These are phyloP conservation scores for Paradendryphiella salina DNA, from an alignment of 2,329 filamentous ascomycete species.

Conservation along the genomic window DNA sequence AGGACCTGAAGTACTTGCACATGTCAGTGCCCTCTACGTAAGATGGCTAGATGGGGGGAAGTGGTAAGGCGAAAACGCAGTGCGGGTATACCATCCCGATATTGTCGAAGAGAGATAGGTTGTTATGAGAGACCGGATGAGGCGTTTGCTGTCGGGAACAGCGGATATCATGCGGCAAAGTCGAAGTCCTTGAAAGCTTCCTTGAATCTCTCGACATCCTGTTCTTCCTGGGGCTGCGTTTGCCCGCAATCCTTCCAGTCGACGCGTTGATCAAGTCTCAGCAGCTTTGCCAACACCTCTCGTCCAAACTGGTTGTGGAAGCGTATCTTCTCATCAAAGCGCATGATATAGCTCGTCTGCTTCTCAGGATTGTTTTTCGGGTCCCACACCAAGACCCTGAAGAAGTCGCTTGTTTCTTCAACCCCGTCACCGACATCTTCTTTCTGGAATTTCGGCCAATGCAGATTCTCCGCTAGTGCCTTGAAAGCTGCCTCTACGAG, in stretches of 20 bases:
- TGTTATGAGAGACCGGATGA: neutral
- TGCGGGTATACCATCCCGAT: neutral
- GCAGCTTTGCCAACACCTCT: slow-evolving; percentile 82
- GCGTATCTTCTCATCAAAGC: slow-evolving; percentile 68
- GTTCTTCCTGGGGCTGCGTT: slow-evolving; percentile 73
- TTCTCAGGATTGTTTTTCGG: slow-evolving; percentile 57
- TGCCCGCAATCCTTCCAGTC: slow-evolving; percentile 87
- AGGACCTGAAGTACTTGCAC: neutral
- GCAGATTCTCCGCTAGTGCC: slow-evolving; percentile 78
- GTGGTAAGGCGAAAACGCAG: neutral
- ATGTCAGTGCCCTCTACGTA: neutral
- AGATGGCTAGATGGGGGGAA: neutral
- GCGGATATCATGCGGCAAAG: slow-evolving; percentile 60
- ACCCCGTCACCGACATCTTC: slow-evolving; percentile 49
- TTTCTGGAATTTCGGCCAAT: slow-evolving; percentile 59
- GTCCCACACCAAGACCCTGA: slow-evolving; percentile 79
- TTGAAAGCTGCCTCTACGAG: slow-evolving; percentile 87
- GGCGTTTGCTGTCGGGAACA: neutral
- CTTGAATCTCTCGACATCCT: slow-evolving; percentile 78
- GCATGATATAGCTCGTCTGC: slow-evolving; percentile 73
- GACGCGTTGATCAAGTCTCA: slow-evolving; percentile 75
- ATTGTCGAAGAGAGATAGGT: neutral
- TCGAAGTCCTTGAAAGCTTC: slow-evolving; percentile 83
- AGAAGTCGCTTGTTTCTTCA: slow-evolving; percentile 63
- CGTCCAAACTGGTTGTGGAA: slow-evolving; percentile 93